Conservation (phyloP, 1,139 yeast genomes). For the Geotrichum reessii region DNA sequence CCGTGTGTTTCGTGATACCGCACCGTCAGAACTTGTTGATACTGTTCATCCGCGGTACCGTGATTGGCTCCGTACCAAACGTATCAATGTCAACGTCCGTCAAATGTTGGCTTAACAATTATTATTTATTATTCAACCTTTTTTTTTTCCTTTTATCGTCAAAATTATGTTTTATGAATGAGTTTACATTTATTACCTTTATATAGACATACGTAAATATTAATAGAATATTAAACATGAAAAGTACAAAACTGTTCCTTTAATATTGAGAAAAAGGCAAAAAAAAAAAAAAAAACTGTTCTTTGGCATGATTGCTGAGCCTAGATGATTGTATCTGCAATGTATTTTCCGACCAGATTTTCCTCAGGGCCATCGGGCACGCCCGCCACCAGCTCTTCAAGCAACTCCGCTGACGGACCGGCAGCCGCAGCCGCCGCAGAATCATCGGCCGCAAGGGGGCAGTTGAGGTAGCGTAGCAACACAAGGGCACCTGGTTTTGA, state of each 20-base stretch:
- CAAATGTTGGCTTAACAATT: conserved; percentile 35
- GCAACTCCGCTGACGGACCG: conserved; percentile 5
- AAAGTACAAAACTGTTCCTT: no score
- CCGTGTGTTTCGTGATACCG: conserved; percentile 33
- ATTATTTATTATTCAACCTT: no score
- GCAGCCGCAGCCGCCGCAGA: background rate
- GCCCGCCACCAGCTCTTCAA: conserved; percentile 12
- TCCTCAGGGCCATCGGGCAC: conserved; percentile 79
- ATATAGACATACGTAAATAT: no score
- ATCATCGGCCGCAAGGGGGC: background rate
- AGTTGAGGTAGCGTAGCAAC: conserved; percentile 48
- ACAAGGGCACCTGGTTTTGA: conserved; percentile 85
- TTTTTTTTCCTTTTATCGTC: no score
- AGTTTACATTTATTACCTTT: no score
- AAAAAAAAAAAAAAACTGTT: no score
- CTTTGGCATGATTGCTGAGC: no score
- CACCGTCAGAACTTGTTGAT: conserved; percentile 31
- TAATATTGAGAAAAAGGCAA: no score
- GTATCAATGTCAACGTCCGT: conserved; percentile 40
- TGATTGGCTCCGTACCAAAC: conserved; percentile 36
- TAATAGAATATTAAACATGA: no score
- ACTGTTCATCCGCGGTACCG: conserved; percentile 22
- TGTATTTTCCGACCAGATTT: conserved; percentile 56
- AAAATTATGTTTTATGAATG: no score
- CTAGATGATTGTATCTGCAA: conserved; percentile 49